phyloP scores from a whole-genome alignment of 805 yeast genomes.

The Lachancea quebecensis region DNA sequence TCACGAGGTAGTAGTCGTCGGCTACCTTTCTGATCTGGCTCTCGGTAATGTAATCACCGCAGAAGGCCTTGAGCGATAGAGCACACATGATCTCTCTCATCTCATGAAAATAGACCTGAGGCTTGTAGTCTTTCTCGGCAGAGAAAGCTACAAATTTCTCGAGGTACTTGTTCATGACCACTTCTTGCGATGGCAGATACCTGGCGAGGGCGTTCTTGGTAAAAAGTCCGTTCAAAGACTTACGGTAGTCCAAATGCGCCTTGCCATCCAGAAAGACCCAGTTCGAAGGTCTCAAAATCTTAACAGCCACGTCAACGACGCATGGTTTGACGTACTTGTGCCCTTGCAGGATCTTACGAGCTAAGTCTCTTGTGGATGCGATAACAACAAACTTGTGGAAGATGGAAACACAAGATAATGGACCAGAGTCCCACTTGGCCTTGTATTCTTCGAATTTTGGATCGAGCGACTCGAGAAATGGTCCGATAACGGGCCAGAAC shows the following conservation, averaged over 20 bases:
- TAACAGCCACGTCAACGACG: slow-evolving; percentile 94
- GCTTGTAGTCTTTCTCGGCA: slow-evolving; percentile 44
- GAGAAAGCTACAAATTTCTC: slow-evolving; percentile 53
- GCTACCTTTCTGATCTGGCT: slow-evolving; percentile 84
- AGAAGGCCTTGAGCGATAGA: slow-evolving; percentile 82
- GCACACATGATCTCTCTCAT: slow-evolving; percentile 97
- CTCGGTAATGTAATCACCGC: slow-evolving; percentile 91
- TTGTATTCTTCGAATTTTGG: slow-evolving; percentile 92
- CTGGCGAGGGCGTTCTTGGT: slow-evolving; percentile 74
- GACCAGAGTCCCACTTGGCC: slow-evolving; percentile 93
- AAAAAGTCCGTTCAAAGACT: slow-evolving; percentile 82
- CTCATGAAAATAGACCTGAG: slow-evolving; percentile 78
- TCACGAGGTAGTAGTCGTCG: slow-evolving; percentile 84
- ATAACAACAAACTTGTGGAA: slow-evolving; percentile 97
- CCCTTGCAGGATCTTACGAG: slow-evolving; percentile 78
- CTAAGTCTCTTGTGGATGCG: slow-evolving; percentile 80
- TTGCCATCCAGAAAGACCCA: slow-evolving; percentile 98
- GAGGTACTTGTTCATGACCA: slow-evolving; percentile 75
- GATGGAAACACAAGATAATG: slow-evolving; percentile 91
- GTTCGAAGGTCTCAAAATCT: slow-evolving; percentile 88
- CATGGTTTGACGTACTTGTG: slow-evolving; percentile 92
- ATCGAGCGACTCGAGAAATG: slow-evolving; percentile 87
- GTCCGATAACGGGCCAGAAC: slow-evolving; percentile 93
- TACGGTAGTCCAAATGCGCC: slow-evolving; percentile 89
- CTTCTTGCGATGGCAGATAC: slow-evolving; percentile 81